Evolutionary conservation across 805 yeast species (phyloP), one percentile per base, ranked within the genome.

Genomic region (Brettanomyces anomalus): DNA sequence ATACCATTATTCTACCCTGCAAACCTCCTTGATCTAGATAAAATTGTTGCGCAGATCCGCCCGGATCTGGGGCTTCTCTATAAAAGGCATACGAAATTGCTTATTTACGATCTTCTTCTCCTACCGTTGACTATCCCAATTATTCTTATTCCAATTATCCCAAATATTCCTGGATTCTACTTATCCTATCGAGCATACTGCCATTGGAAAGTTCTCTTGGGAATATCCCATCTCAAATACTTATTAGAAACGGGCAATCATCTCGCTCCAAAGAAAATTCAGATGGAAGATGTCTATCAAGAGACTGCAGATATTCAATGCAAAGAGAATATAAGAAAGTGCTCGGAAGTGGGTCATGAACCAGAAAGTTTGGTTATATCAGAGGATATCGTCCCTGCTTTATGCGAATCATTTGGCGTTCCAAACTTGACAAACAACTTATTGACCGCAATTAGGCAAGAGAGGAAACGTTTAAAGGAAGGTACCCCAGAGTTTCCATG

Each of bases 81-180:
- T 33, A 50, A 66, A 1, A 65, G 67, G 39, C 95, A 89, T 54
- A 61, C 60, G 41, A 79, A 73, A 53, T 72, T 74, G 51, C 70
- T 82, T 48, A 38, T 74, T 2, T 49, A 67, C 33, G 76, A 83
- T 49, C 69, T 75, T 1, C 45, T 80, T 14, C 78, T 79, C 3
- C 61, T 90, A 3, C 97, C 97, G 2, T 49, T 89, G 37, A 78
- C 94, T 0, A 51, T 86, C 3, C 97, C 97, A 2, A 59, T 89
- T 36, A 88, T 86, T 0, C 52, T 87, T 36, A 56, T 90, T 0
- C 97, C 97, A 0, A 69, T 89, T n/a, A 59, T 88, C 3, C 97
- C 97, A 17, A 89, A 89, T 53, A 75, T 89, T 17, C 97, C 97
- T 0, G 96, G 96, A 0, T 83, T 90, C 55, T 90, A 87, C 54